Conservation (phyloP, 192 early-diverging fungal species). For the Linnemannia schmuckeri region DNA sequence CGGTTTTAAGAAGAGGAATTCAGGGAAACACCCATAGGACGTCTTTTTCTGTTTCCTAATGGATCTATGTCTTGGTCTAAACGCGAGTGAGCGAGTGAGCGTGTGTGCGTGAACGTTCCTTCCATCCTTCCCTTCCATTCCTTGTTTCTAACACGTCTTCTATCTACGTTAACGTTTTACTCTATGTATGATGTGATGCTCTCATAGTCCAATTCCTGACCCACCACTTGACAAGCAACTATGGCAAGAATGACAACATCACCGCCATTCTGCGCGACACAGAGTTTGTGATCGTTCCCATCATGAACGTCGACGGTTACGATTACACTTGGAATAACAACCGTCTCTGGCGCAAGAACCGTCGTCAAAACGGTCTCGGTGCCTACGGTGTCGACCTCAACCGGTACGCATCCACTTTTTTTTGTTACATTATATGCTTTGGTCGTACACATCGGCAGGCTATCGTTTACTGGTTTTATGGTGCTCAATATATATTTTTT, state of each 20-base stretch:
- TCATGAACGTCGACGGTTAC: slow-evolving; percentile 74
- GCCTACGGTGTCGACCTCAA: slow-evolving; percentile 61
- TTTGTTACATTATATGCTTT: not conserved
- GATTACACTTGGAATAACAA: slow-evolving; percentile 61
- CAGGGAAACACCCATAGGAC: not conserved
- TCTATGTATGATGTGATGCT: not conserved
- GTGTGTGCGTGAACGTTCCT: not conserved
- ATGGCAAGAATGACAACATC: slow-evolving; percentile 50
- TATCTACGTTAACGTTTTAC: not conserved
- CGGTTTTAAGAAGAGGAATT: not conserved
- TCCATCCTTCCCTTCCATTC: not conserved
- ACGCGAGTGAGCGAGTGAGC: not conserved
- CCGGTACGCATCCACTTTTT: slow-evolving; percentile 51
- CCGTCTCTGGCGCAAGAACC: slow-evolving; percentile 74
- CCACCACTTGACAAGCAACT: slow-evolving; percentile 54
- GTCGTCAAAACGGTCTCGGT: slow-evolving; percentile 40
- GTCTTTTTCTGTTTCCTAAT: not conserved
- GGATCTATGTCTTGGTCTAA: not conserved
- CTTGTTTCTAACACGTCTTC: not conserved
- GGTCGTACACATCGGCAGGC: not conserved
- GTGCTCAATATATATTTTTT: not conserved
- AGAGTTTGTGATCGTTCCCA: slow-evolving; percentile 68
- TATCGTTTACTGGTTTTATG: not conserved
- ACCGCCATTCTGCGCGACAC: slow-evolving; percentile 58
- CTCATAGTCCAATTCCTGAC: slow-evolving; percentile 62